Base-by-base conservation (phyloP, 2,329 filamentous ascomycete genomes). In the Monosporascus sp. region DNA sequence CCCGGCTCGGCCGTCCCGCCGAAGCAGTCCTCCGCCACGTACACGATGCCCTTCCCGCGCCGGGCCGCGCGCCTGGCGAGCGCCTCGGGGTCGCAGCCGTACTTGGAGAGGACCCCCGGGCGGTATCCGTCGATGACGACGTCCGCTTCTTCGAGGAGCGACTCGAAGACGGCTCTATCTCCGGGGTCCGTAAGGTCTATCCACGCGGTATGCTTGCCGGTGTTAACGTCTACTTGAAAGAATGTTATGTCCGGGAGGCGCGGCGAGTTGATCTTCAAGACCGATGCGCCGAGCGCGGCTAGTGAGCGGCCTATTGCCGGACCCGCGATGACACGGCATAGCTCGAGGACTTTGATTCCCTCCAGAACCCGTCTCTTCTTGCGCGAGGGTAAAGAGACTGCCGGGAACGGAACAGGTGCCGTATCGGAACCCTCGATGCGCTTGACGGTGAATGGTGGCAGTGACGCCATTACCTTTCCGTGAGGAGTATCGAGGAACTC, bases 291-390 rank as follows among this genome's bases (percentile, higher is more conserved):
- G 64, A 90, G 86, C 57, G 89, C 87, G n/a, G 85, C 86, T 0
- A 91, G 77, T 2, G 84, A 84, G 31, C 86, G 81, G 3, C 83
- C 83, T 59, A 91, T 84, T 5, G 85, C 82, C n/a, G 87, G 87
- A 0, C 87, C 87, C 3, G 88, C 88, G 58, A 91, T 89, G 62
- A 91, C 85, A 41, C 87, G 83, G 64, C 86, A 88, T 31, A 91
- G 72, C 64, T 92, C 88, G 5, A 91, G 77, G 6, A 91, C 87
- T 58, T 86, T 87, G 66, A 91, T 77, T 0, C 87, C 87, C 63
- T 76, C 55, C 73, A 83, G 61, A 60, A 73, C 69, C 11, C 69
- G 68, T 43, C 50, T 67, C 45, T 70, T 63, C 52, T 68, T 50
- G 61, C 41, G 37, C 65, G 67, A 46, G 65, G 67, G 26, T 16